A percentile compares a stretch with the other conserved stretches of the same genome.
phyloP scores from a whole-genome alignment of 2,329 filamentous ascomycete species.

The Calonectria fujianensis region DNA sequence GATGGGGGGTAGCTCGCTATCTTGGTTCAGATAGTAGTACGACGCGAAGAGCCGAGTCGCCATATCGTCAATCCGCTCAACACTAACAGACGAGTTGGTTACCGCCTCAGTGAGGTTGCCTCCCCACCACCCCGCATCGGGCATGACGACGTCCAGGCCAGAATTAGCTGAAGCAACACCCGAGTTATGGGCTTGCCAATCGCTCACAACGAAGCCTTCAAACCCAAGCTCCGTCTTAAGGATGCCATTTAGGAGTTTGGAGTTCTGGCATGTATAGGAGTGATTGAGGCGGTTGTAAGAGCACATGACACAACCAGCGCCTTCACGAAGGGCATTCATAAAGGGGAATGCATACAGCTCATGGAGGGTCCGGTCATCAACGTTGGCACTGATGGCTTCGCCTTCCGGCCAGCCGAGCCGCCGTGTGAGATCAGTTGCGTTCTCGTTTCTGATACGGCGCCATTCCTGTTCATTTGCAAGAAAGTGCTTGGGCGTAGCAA shows the following conservation, averaged over 20 bases:
- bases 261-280: slow-evolving; percentile 87
- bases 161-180: slow-evolving; percentile 80
- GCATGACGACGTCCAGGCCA: slow-evolving; percentile 91
- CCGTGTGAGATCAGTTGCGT: slow-evolving; percentile 42
- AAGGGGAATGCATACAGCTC: slow-evolving; percentile 88
- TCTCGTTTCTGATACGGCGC: slow-evolving; percentile 15
- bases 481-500: slow-evolving; percentile 88
- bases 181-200: slow-evolving; percentile 86
- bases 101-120: slow-evolving; percentile 91
- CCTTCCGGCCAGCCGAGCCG: not conserved
- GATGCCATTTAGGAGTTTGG: slow-evolving; percentile 82
- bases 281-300: slow-evolving; percentile 88
- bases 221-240: slow-evolving; percentile 88
- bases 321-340: slow-evolving; percentile 81
- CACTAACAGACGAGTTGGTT: slow-evolving; percentile 90
- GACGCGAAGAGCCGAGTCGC: slow-evolving; percentile 86
- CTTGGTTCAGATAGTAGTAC: slow-evolving; percentile 79
- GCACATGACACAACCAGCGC: slow-evolving; percentile 79
- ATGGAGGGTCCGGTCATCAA: slow-evolving; percentile 84
- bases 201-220: slow-evolving; percentile 87
- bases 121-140: slow-evolving; percentile 88
- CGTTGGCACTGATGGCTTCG: slow-evolving; percentile 76
- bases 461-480: slow-evolving; percentile 81
- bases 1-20: slow-evolving; percentile 71
- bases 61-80: slow-evolving; percentile 94